Conservation (phyloP, 139 green algal genomes). For the Chlorella vulgaris region DNA sequence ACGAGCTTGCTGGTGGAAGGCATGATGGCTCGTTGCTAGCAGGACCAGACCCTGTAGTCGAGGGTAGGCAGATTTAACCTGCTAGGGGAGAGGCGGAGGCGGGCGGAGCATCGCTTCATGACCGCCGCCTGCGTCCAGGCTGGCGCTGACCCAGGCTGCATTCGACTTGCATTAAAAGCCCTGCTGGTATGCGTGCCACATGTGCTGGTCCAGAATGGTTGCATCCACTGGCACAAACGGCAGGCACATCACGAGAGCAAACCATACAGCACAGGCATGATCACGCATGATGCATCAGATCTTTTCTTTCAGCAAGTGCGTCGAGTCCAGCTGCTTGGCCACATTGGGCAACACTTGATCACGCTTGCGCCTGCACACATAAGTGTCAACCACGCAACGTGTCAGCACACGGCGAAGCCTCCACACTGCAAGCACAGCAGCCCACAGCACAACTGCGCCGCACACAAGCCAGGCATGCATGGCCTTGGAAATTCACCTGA, state of each 20-base stretch:
- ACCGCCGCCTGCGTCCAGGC: too few relatives aligned
- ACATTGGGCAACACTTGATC: constrained; percentile 53
- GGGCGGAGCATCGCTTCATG: background rate
- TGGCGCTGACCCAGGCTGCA: too few relatives aligned
- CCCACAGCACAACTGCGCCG: background rate
- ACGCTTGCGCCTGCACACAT: constrained; percentile 32
- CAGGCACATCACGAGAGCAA: too few relatives aligned
- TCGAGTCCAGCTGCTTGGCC: constrained; percentile 16
- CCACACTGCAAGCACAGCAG: background rate
- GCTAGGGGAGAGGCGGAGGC: constrained; percentile 27
- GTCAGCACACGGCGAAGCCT: background rate
- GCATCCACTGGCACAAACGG: background rate
- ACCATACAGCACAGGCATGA: too few relatives aligned
- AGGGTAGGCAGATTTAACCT: constrained; percentile 85
- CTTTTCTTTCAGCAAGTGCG: constrained; percentile 42
- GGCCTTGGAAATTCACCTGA: too few relatives aligned
- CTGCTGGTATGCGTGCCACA: too few relatives aligned
- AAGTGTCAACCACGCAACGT: too few relatives aligned
- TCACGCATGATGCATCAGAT: constrained; percentile 32
- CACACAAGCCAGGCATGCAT: too few relatives aligned
- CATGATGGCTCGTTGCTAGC: constrained; percentile 59
- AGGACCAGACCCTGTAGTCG: constrained; percentile 80
- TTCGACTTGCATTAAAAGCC: too few relatives aligned
- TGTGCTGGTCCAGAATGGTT: too few relatives aligned
- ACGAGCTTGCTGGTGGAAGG: constrained; percentile 66